phyloP scores from a whole-genome alignment of 768 basidiomycete genomes.

The Lentinula aciculospora region DNA sequence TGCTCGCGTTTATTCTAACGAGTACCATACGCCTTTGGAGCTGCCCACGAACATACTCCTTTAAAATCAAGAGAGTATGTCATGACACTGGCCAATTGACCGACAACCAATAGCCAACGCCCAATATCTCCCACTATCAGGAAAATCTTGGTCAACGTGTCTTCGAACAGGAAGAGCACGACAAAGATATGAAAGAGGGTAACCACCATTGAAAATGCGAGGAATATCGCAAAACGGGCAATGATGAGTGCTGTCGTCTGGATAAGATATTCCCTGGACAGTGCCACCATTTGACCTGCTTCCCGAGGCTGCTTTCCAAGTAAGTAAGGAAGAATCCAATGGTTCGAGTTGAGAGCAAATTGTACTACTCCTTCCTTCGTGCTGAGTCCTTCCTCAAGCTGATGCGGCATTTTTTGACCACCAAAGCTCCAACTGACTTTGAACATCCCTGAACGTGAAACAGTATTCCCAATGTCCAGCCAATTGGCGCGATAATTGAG shows the following conservation, averaged over 20 bases:
- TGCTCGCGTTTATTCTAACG: neutral
- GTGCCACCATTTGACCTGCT: neutral
- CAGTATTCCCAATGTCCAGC: neutral
- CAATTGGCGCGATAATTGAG: neutral
- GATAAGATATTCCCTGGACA: neutral
- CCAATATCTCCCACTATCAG: conserved; percentile 3
- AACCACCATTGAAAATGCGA: neutral
- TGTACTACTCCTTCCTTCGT: neutral
- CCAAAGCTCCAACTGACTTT: neutral
- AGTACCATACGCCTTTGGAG: neutral
- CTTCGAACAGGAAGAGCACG: neutral
- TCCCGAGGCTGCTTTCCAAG: neutral
- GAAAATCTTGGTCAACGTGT: neutral
- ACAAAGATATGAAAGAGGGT: neutral
- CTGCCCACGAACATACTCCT: conserved; percentile 3
- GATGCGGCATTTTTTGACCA: neutral
- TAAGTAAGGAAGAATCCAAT: neutral
- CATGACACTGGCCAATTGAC: conserved; percentile 1
- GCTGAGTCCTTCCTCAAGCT: neutral
- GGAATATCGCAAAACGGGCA: conserved; percentile 1
- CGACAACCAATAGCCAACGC: conserved; percentile 3
- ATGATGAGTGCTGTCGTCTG: neutral
- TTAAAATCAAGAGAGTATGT: conserved; percentile 7
- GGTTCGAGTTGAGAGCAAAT: neutral
- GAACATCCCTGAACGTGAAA: neutral